Evolutionary conservation across 2,329 filamentous ascomycete species (phyloP).

Genomic region (Penicillium sp.): DNA sequence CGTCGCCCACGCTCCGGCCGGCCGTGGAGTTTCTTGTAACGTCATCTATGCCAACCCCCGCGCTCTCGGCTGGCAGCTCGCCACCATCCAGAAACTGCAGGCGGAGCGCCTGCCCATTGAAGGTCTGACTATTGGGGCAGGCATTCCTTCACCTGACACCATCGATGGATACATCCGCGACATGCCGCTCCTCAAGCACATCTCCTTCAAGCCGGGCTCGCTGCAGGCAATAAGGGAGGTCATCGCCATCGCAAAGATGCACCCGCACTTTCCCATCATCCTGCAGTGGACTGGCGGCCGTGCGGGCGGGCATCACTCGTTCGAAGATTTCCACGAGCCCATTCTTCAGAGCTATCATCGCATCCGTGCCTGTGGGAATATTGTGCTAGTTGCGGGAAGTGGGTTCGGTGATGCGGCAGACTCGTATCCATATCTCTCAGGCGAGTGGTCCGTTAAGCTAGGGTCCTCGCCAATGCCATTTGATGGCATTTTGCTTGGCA

Average conservation of each 20-base stretch:
- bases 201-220: conserved; percentile 3
- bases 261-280: conserved; percentile 1
- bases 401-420: conserved; percentile 86
- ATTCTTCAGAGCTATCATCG: neutral
- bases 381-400: conserved; percentile 81
- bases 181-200: neutral
- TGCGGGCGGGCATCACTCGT: conserved; percentile 3
- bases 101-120: neutral
- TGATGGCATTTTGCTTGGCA: conserved; percentile 83
- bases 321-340: conserved; percentile 4
- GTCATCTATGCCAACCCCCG: conserved; percentile 5
- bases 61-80: conserved; percentile 2
- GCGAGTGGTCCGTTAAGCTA: conserved; percentile 77
- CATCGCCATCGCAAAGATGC: neutral
- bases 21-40: conserved; percentile 2
- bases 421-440: conserved; percentile 86
- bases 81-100: neutral
- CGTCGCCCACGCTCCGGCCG: neutral
- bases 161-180: neutral
- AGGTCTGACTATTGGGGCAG: conserved; percentile 1
- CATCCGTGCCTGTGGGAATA: conserved; percentile 57
- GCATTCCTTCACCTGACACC: conserved; percentile 1
- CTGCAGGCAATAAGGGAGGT: conserved; percentile 1
- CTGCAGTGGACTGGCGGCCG: conserved; percentile 4
- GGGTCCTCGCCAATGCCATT: conserved; percentile 91